These are phyloP conservation scores for Tulasnella sp. DNA, from an alignment of 768 basidiomycete genomes.

Conservation along the genomic window DNA sequence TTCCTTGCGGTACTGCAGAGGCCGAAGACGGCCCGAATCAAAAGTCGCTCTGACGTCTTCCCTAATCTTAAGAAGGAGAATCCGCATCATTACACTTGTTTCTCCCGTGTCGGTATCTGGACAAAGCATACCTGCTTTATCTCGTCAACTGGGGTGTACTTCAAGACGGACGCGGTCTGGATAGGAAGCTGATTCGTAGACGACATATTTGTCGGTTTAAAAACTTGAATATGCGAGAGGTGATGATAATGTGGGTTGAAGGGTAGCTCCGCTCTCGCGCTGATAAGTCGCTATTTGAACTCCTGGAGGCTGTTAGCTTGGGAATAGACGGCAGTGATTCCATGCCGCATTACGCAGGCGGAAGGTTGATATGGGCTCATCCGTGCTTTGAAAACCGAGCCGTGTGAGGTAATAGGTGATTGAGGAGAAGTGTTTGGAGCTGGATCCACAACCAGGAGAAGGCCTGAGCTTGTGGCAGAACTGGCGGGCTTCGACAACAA, in stretches of 20 bases:
- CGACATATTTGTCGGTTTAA: neutral
- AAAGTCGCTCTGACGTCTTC: conserved; percentile 49
- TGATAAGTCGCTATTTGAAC: neutral
- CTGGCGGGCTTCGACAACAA: neutral
- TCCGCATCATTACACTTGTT: conserved; percentile 31
- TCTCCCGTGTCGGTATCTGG: conserved; percentile 45
- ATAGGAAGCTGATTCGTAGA: neutral
- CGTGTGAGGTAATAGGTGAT: neutral
- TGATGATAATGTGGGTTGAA: neutral
- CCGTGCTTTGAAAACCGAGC: neutral
- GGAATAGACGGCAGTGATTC: no score
- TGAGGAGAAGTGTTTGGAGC: neutral
- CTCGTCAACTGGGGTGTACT: neutral
- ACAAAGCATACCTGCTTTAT: conserved; percentile 23
- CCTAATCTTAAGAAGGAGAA: conserved; percentile 41
- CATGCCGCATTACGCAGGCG: neutral
- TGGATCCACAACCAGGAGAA: neutral
- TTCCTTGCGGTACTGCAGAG: conserved; percentile 61
- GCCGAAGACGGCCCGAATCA: conserved; percentile 52
- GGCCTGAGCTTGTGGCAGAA: no score
- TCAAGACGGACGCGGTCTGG: neutral
- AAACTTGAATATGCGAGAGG: neutral
- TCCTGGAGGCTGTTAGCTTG: neutral
- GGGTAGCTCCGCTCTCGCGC: neutral
- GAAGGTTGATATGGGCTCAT: neutral